A percentile compares a stretch with the other conserved stretches of the same genome.
Evolutionary conservation across 371 early-diverging fungal genomes (phyloP).

Genomic region (Actinomucor elegans): DNA sequence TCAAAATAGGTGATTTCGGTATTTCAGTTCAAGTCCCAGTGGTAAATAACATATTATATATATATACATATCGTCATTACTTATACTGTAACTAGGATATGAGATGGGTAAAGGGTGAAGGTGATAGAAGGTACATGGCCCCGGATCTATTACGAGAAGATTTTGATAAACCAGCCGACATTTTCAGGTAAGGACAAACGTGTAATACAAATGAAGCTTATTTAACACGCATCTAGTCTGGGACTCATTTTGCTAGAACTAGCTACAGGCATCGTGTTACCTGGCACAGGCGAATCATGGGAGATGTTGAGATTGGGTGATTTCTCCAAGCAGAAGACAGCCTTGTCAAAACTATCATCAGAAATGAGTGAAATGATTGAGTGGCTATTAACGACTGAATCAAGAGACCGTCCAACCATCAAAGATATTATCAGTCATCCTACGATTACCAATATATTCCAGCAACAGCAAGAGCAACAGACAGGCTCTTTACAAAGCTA

Average conservation of each 20-base stretch:
- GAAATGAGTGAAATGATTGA: conserved; percentile 51
- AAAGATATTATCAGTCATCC: conserved; percentile 17
- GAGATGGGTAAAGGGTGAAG: conserved; percentile 68
- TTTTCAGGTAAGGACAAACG: conserved; percentile 69
- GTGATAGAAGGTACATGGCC: conserved; percentile 95
- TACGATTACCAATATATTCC: background rate
- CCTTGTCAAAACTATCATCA: conserved; percentile 11
- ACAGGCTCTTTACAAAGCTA: conserved; percentile 3
- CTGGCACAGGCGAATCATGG: conserved; percentile 88
- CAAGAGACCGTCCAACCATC: conserved; percentile 55
- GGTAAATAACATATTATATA: conserved; percentile 27
- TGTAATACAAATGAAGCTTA: background rate
- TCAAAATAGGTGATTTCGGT: conserved; percentile 93
- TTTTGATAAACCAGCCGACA: conserved; percentile 83
- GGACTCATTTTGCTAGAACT: conserved; percentile 92
- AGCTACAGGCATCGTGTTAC: conserved; percentile 75
- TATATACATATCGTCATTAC: background rate
- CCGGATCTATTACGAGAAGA: conserved; percentile 84
- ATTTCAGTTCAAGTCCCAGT: conserved; percentile 66
- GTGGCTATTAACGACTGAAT: conserved; percentile 63
- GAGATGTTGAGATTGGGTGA: conserved; percentile 78
- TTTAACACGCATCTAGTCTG: conserved; percentile 52
- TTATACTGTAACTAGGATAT: conserved; percentile 15
- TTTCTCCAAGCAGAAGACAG: conserved; percentile 51
- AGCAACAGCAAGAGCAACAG: background rate